A percentile compares a stretch with the other conserved stretches of the same genome.
Conservation (phyloP, 2,329 filamentous ascomycete genomes). For the Pseudopithomyces maydicus region DNA sequence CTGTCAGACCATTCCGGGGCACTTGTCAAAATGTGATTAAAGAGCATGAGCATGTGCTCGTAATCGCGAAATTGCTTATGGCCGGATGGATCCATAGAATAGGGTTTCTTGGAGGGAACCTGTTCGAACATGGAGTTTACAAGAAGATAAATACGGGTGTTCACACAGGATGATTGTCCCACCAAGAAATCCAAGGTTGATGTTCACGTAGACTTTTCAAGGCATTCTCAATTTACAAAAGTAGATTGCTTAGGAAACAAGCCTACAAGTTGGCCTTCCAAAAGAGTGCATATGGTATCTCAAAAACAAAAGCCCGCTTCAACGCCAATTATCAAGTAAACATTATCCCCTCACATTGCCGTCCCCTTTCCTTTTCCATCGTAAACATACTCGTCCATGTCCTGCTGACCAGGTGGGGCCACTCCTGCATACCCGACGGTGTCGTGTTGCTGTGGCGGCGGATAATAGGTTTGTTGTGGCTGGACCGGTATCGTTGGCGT, state of each 20-base stretch:
- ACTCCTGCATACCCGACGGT: conserved; percentile 15
- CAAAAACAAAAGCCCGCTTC: neutral
- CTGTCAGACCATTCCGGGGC: conserved; percentile 50
- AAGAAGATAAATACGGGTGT: conserved; percentile 69
- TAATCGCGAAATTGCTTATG: conserved; percentile 68
- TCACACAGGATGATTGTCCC: too few relatives aligned
- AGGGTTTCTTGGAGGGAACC: conserved; percentile 65
- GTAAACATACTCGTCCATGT: conserved; percentile 28
- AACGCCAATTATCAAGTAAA: neutral
- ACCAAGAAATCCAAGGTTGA: too few relatives aligned
- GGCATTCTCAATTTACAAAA: too few relatives aligned
- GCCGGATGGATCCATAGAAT: conserved; percentile 66
- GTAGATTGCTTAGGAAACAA: neutral
- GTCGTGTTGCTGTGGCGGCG: neutral
- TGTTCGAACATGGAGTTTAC: conserved; percentile 72
- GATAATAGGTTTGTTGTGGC: conserved; percentile 1
- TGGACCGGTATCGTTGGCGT: conserved; percentile 9
- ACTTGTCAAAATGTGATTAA: conserved; percentile 61
- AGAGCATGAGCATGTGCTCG: conserved; percentile 66
- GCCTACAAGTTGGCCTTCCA: neutral
- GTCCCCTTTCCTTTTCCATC: conserved; percentile 26
- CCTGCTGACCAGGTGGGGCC: conserved; percentile 20
- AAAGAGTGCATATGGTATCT: conserved; percentile 8
- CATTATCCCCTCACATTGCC: conserved; percentile 3
- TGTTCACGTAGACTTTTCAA: too few relatives aligned